Percentiles rank a stretch among this genome's conserved stretches.
These are phyloP conservation scores for Colletotrichum costaricense DNA, from an alignment of 2,329 filamentous ascomycete species.

Conservation along the genomic window DNA sequence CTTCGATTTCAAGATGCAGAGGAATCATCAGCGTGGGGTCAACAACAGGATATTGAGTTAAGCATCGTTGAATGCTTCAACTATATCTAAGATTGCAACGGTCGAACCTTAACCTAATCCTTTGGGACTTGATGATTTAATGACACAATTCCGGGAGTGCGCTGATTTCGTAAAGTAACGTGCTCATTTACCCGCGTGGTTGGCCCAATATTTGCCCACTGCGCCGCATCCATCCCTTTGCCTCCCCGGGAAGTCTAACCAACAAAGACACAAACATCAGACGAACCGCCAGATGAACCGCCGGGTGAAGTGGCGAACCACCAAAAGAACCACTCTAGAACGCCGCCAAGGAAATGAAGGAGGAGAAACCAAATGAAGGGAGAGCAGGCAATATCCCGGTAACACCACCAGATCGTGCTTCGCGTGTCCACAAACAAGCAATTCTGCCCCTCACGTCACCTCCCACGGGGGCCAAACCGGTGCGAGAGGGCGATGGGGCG, in stretches of 20 bases:
- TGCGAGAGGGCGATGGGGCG: constrained; percentile 4
- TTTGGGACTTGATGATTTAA: no score
- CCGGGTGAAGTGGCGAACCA: background rate
- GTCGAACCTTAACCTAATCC: background rate
- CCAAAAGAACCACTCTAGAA: background rate
- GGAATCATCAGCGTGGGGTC: background rate
- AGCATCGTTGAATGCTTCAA: background rate
- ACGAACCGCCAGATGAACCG: background rate
- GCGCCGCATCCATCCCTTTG: background rate
- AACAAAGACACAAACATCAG: background rate
- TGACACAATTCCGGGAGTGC: background rate
- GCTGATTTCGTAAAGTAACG: constrained; percentile 17
- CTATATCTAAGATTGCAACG: background rate
- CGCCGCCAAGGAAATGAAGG: constrained; percentile 16
- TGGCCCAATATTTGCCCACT: background rate
- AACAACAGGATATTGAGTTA: background rate
- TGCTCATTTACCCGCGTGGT: constrained; percentile 14
- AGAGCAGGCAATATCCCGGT: constrained; percentile 18
- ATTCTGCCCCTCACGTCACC: constrained; percentile 8
- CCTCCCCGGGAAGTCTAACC: background rate
- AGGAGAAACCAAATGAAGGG: constrained; percentile 19
- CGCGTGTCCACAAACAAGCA: background rate
- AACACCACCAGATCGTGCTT: background rate
- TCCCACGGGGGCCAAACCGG: background rate
- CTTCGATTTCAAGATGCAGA: background rate